Evolutionary conservation across 2,329 filamentous ascomycete species (phyloP), one percentile per base, ranked within the genome.

Genomic region (Trichoderma asperellum): DNA sequence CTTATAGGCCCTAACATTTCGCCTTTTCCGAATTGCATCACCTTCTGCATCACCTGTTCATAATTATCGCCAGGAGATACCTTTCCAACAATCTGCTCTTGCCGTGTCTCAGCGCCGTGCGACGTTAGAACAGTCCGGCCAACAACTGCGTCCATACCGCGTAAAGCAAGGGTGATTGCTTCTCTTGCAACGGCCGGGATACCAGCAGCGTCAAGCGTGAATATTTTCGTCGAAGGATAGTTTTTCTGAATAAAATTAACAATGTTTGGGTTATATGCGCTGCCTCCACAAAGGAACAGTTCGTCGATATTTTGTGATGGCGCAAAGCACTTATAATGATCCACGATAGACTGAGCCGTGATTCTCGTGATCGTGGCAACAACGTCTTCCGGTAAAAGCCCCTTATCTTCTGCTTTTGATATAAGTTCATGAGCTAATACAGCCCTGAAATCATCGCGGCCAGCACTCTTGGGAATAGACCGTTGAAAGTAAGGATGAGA

Each of bases 271-370:
- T 89, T 88, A 70, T 83, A 81, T 0, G 86, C 86, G 18, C 86
- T 86, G 5, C 85, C 85, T 10, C 87, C 87, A 73, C 86, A 88
- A 81, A 89, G 86, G 77, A 87, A 89, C 49, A 89, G 82, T 76
- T 89, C 87, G 53, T 76, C 78, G 12, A 80, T 71, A 12, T 68
- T 24, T 5, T 72, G 47, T n/a, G 70, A 63, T 5, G 66, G 62
- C 32, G 70, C 56, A n/a, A 69, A 73, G 18, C 69, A 59, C 62
- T 68, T 70, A 64, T 74, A 74, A 16, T 70, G 62, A 34, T 70
- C 53, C 11, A 69, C 71, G n/a, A 73, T 73, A 14, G 75, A 84
- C 77, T 74, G 66, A 57, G 40, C 70, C 0, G 71, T 86, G 70
- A 86, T 81, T 5, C 84, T 79, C 4, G 85, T 87, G 37, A 86